These are phyloP conservation scores for Stephanodiscus minutulus DNA, from an alignment of 108 stramenopile genomes.

Conservation along the genomic window DNA sequence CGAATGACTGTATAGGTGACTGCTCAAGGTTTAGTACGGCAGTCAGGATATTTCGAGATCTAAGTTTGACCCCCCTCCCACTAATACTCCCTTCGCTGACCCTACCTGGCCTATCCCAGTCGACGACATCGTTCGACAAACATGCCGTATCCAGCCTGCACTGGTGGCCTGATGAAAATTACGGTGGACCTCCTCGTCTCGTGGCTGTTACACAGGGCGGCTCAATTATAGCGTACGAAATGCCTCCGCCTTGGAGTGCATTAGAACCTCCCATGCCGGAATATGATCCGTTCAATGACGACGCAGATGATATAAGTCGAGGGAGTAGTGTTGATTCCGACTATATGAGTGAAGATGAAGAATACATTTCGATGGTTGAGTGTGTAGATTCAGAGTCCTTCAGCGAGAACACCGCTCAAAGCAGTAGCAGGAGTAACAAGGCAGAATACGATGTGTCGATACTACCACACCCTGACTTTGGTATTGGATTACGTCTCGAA, in stretches of 20 bases:
- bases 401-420: slow-evolving; percentile 12
- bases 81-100: slow-evolving; percentile 62
- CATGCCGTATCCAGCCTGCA: slow-evolving; percentile 46
- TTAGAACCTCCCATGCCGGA: slow-evolving; percentile 76
- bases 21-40: slow-evolving; percentile 5
- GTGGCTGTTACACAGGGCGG: slow-evolving; percentile 60
- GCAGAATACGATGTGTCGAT: slow-evolving; percentile 73
- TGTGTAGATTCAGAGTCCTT: slow-evolving; percentile 23
- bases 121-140: slow-evolving; percentile 18
- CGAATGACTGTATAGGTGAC: slow-evolving; percentile 7
- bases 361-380: slow-evolving; percentile 14
- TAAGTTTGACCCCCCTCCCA: slow-evolving; percentile 67
- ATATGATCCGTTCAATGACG: slow-evolving; percentile 65
- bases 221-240: slow-evolving; percentile 70
- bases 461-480: slow-evolving; percentile 84
- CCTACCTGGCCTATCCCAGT: slow-evolving; percentile 44
- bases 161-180: slow-evolving; percentile 82
- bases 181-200: slow-evolving; percentile 72
- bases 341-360: slow-evolving; percentile 34
- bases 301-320: slow-evolving; percentile 26
- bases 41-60: slow-evolving; percentile 53
- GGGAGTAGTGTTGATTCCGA: slow-evolving; percentile 45
- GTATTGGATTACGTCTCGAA: slow-evolving; percentile 81
- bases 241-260: slow-evolving; percentile 77
- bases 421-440: slow-evolving; percentile 2